Evolutionary conservation across 1,284 basidiomycete genomes (phyloP).

Genomic region (Cryptococcus neoformans): DNA sequence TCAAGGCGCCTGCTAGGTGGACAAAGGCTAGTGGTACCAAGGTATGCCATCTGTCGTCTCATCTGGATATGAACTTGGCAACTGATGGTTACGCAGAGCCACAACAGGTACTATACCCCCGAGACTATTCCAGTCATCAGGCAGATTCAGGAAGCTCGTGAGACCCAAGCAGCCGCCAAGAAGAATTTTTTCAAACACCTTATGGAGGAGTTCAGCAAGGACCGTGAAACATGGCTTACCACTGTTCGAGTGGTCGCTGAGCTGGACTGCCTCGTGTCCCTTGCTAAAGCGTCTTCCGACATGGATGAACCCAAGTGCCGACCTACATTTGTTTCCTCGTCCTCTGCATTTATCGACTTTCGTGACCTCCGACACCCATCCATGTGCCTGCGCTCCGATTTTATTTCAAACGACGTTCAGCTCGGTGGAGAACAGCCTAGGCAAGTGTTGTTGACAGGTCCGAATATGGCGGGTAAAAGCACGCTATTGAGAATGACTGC

Average conservation of each 20-base stretch:
- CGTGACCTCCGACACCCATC: conserved; percentile 82
- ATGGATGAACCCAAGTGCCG: conserved; percentile 91
- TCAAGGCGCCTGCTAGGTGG: conserved; percentile 77
- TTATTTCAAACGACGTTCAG: conserved; percentile 92
- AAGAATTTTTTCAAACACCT: conserved; percentile 79
- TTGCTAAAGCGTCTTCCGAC: conserved; percentile 83
- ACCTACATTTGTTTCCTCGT: conserved; percentile 76
- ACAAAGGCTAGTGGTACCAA: conserved; percentile 77
- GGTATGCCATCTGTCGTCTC: conserved; percentile 49
- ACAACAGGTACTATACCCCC: conserved; percentile 71
- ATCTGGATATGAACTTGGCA: too few relatives aligned
- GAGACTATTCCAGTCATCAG: conserved; percentile 68
- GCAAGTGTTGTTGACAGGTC: conserved; percentile 82
- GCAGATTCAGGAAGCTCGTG: conserved; percentile 83
- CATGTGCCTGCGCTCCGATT: conserved; percentile 66
- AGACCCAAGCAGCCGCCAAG: conserved; percentile 73
- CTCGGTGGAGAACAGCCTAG: conserved; percentile 57
- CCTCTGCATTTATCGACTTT: conserved; percentile 69
- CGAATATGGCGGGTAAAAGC: conserved; percentile 77
- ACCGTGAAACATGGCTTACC: conserved; percentile 73
- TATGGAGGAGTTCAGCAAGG: conserved; percentile 79
- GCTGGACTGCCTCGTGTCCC: conserved; percentile 88
- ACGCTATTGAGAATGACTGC: conserved; percentile 93
- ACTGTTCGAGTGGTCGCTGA: conserved; percentile 74
- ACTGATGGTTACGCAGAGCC: conserved; percentile 53